Base-by-base conservation (phyloP, 1,284 basidiomycete genomes). In the Melampsora americana region DNA sequence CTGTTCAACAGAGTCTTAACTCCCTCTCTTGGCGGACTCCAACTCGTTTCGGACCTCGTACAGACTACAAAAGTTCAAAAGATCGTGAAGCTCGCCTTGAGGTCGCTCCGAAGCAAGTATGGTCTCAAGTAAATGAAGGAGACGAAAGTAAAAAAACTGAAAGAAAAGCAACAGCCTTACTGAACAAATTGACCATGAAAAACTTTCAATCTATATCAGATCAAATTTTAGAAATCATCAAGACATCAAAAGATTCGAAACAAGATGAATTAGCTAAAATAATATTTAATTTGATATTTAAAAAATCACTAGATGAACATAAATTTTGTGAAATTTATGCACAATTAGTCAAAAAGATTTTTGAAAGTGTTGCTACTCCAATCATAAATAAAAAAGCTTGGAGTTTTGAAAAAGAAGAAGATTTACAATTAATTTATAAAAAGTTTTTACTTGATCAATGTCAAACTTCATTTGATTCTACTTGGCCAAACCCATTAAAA, bases 171-270 rank as follows among this genome's bases (percentile, higher is more conserved):
- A 56, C n/a, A 56, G 53, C 53, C 4, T 56, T 56, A 28, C 16
- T 56, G 9, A 56, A 56, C 53, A 56, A 56, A 28, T 23, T 56
- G 20, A 56, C 20, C 6, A 1, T 56, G n/a, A 56, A 56, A 14
- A 56, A 56, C 53, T 56, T 56, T 56, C 53, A n/a, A n/a, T 56
- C 53, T n/a, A 56, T 56, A 56, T 56, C 53, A 23, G n/a, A n/a
- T 56, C 53, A 56, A 56, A 56, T 56, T 23, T 56, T 56, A 23
- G 53, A 23, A 23, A 56, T 23, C n/a, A n/a, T 56, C 14, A n/a
- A 23, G 11, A 9, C 16, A 5, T 56, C 53, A 23, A n/a, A 56
- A 56, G 28, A 56, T 56, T 56, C 53, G 1, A 56, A 56, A 23
- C 53, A 56, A 56, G 53, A 56, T 56, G 53, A 56, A 56, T 6